Percentiles rank a stretch among this genome's conserved stretches.
Conservation (phyloP, 2,329 filamentous ascomycete genomes). For the Beauveria brongniartii region DNA sequence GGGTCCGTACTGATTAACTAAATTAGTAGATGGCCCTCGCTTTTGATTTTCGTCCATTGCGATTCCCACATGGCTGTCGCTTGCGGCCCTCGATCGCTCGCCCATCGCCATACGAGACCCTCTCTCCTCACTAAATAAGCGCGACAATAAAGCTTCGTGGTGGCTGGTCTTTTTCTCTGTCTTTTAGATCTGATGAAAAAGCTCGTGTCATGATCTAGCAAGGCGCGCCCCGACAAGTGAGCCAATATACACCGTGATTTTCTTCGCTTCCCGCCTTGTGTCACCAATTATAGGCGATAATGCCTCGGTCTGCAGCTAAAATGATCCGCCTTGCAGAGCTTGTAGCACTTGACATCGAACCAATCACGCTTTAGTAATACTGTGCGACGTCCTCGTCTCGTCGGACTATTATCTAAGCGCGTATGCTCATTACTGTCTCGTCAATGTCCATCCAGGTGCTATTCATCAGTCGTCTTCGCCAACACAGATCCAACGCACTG, state of each 20-base stretch:
- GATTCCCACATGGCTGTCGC: neutral
- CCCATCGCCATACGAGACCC: no score
- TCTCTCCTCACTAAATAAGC: no score
- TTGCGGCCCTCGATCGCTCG: slow-evolving; percentile 1
- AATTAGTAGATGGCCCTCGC: neutral
- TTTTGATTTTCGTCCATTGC: neutral
- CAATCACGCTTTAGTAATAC: neutral
- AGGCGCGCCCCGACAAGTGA: neutral
- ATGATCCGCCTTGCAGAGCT: neutral
- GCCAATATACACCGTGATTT: neutral
- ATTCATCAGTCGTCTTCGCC: neutral
- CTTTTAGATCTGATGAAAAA: no score
- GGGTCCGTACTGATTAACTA: neutral
- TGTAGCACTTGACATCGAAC: neutral
- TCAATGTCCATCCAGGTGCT: neutral
- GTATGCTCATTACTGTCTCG: neutral
- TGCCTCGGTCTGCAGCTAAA: neutral
- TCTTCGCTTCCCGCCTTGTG: neutral
- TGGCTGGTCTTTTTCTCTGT: no score
- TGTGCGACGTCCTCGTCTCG: neutral
- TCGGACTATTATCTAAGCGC: neutral
- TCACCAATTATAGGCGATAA: neutral
- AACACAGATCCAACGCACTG: no score
- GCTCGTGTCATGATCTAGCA: neutral
- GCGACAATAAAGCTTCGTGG: no score